Conservation (phyloP, 768 basidiomycete species). For the Mycena rosella region DNA sequence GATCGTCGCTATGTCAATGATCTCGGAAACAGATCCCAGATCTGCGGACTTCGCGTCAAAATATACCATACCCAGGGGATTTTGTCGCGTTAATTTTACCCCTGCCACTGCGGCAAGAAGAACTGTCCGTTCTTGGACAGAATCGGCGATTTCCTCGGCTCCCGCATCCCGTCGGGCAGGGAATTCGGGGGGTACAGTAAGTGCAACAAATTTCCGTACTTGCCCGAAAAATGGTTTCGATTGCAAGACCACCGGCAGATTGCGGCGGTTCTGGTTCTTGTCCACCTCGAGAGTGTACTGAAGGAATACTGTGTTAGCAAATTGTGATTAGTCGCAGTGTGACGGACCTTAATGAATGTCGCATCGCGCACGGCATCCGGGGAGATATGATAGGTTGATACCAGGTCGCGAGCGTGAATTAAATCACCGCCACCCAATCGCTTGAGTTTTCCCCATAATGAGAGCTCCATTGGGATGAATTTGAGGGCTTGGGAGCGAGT, state of each 20-base stretch:
- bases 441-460: too few relatives aligned
- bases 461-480: too few relatives aligned
- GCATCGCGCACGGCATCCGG: constrained; percentile 1
- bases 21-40: too few relatives aligned
- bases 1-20: too few relatives aligned
- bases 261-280: constrained; percentile 8
- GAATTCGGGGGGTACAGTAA: neutral
- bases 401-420: too few relatives aligned
- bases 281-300: constrained; percentile 27
- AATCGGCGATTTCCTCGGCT: neutral
- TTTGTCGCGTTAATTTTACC: neutral
- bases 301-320: neutral
- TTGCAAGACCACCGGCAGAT: neutral
- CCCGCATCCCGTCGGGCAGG: constrained; percentile 11
- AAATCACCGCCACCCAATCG: too few relatives aligned
- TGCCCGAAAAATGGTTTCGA: constrained; percentile 7
- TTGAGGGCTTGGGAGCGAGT: too few relatives aligned
- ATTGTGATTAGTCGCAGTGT: neutral
- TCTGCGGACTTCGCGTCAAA: too few relatives aligned
- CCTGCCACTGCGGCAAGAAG: neutral
- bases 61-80: neutral
- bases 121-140: neutral
- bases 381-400: too few relatives aligned
- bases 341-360: constrained; percentile 29
- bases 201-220: constrained; percentile 11